These are phyloP conservation scores for Apocynum venetum DNA, from an alignment of 257 asterid species.

Conservation along the genomic window DNA sequence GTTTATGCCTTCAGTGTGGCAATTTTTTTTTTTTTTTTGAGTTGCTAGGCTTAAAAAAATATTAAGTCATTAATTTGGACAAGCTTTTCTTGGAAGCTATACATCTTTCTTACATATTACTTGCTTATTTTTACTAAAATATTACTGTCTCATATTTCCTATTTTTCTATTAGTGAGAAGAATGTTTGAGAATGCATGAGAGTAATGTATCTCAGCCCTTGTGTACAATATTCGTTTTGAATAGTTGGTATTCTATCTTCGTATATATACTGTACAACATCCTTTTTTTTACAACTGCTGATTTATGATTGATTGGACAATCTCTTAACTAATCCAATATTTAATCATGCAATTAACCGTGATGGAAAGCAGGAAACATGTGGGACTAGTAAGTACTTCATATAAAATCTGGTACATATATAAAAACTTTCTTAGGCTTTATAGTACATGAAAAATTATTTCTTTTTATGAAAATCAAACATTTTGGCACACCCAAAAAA, in stretches of 20 bases:
- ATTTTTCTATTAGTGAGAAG: background rate
- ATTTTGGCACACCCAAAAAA: background rate
- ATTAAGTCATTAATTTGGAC: background rate
- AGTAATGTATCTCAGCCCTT: background rate
- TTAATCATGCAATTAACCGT: too few relatives aligned
- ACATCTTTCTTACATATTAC: background rate
- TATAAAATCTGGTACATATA: background rate
- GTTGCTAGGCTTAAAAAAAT: background rate
- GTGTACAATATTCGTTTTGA: too few relatives aligned
- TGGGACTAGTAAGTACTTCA: background rate
- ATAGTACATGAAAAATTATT: background rate
- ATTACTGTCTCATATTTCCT: background rate
- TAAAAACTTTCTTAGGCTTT: background rate
- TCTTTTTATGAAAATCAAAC: background rate
- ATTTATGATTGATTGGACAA: background rate
- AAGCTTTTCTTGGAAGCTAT: background rate
- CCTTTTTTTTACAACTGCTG: background rate
- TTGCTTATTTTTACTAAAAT: background rate
- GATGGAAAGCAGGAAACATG: background rate
- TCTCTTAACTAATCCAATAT: background rate
- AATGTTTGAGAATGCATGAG: background rate
- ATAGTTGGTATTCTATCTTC: background rate
- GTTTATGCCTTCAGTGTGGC: background rate
- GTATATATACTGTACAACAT: background rate
- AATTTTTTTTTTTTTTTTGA: background rate